phyloP scores from a whole-genome alignment of 2,329 filamentous ascomycete genomes.

The Tricladium varicosporioides region DNA sequence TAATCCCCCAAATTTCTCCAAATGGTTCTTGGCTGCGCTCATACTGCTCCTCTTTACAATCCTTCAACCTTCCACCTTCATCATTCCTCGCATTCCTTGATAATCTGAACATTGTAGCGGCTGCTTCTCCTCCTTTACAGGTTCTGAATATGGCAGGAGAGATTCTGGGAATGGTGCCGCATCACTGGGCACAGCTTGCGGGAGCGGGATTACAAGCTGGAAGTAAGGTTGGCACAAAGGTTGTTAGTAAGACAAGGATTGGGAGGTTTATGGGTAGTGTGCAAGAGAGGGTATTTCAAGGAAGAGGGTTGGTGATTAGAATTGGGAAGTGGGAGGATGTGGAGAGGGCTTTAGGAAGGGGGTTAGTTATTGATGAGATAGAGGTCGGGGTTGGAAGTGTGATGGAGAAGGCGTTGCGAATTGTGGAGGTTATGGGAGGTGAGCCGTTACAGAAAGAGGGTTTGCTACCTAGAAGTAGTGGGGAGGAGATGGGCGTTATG shows the following conservation, averaged over 20 bases:
- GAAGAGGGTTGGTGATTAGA: too few relatives aligned
- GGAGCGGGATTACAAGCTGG: conserved; percentile 22
- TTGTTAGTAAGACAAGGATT: conserved; percentile 29
- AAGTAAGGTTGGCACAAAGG: conserved; percentile 24
- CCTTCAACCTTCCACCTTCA: background rate
- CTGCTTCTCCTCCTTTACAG: conserved; percentile 32
- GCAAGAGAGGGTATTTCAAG: too few relatives aligned
- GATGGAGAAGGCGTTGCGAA: too few relatives aligned
- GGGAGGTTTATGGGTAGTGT: conserved; percentile 22
- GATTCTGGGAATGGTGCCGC: conserved; percentile 31
- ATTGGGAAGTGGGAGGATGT: too few relatives aligned
- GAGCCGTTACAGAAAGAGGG: too few relatives aligned
- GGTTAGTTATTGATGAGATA: too few relatives aligned
- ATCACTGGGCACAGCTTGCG: conserved; percentile 25
- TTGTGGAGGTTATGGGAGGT: too few relatives aligned
- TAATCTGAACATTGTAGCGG: conserved; percentile 36
- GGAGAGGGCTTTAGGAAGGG: too few relatives aligned
- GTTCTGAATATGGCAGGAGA: conserved; percentile 27
- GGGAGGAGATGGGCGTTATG: conserved; percentile 17
- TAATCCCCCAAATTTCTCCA: background rate
- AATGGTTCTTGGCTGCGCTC: background rate
- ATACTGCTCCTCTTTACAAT: background rate
- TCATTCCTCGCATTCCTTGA: conserved; percentile 38
- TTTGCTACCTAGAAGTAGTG: conserved; percentile 16
- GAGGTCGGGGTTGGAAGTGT: too few relatives aligned